These are phyloP conservation scores for Umbelopsis vinacea DNA, from an alignment of 192 early-diverging fungal species.

Conservation along the genomic window DNA sequence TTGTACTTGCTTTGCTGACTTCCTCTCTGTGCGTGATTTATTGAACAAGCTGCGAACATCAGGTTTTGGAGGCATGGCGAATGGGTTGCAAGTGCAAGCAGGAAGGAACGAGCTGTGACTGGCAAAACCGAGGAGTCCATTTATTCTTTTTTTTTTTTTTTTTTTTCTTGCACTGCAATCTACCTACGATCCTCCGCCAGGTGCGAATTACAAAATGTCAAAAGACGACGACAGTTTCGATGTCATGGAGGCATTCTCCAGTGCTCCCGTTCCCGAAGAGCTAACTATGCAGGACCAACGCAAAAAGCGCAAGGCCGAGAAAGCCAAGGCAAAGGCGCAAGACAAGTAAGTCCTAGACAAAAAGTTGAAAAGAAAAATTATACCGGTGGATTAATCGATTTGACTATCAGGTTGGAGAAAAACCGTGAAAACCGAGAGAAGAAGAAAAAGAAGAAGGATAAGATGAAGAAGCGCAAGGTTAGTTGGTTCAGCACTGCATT, in stretches of 20 bases:
- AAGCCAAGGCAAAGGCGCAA: conserved; percentile 10
- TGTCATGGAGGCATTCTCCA: conserved; percentile 5
- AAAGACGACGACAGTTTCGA: conserved; percentile 18
- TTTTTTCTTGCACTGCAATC: not conserved
- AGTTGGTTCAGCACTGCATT: not conserved
- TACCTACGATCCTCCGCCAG: not conserved
- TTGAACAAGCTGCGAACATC: conserved; percentile 42
- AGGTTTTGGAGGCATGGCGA: not conserved
- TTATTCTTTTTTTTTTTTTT: conserved; percentile 6
- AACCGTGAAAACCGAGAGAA: conserved; percentile 47
- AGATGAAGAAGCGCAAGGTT: conserved; percentile 49
- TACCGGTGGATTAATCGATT: not conserved
- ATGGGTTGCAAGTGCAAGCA: not conserved
- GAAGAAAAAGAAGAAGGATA: conserved; percentile 43
- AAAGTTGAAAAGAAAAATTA: not conserved
- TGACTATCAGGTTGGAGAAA: conserved; percentile 16
- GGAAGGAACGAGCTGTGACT: conserved; percentile 4
- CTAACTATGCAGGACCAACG: not conserved
- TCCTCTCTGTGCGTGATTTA: conserved; percentile 29
- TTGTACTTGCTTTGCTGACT: conserved; percentile 38
- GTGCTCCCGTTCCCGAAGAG: not conserved
- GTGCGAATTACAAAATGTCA: not conserved
- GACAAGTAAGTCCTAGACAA: conserved; percentile 1
- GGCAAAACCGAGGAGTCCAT: not conserved
- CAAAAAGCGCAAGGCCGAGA: conserved; percentile 9